Evolutionary conservation across 2,329 filamentous ascomycete genomes (phyloP).

Genomic region (Xylaria sp.): DNA sequence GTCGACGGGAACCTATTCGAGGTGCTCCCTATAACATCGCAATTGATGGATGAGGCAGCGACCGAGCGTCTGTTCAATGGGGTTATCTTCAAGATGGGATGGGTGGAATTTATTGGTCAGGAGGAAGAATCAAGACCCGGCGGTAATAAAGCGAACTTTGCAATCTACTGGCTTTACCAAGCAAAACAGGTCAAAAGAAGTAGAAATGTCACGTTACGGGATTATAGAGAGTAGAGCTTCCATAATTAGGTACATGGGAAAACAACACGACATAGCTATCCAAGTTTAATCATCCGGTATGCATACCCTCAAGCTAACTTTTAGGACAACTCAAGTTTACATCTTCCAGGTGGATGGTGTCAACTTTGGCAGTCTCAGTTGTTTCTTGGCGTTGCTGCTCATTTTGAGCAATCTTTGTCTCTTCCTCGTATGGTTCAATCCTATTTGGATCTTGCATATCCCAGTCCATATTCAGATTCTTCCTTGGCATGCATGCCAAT

Average conservation of each 20-base stretch:
- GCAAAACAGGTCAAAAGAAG: too few relatives aligned
- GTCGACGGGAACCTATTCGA: background rate
- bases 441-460: constrained; percentile 2
- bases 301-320: background rate
- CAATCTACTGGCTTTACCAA: background rate
- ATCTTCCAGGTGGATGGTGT: background rate
- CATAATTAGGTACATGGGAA: too few relatives aligned
- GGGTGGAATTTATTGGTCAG: background rate
- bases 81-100: background rate
- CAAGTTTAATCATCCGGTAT: background rate
- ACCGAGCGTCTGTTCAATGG: background rate
- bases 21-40: background rate
- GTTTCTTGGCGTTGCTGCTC: background rate
- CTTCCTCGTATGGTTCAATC: background rate
- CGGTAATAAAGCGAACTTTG: background rate
- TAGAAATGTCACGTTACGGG: too few relatives aligned
- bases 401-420: background rate
- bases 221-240: too few relatives aligned
- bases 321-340: background rate
- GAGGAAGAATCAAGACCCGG: background rate
- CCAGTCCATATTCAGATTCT: constrained; percentile 3
- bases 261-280: background rate
- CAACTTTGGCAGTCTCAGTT: background rate
- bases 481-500: background rate
- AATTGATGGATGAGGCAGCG: background rate